Percentiles rank a stretch among this genome's conserved stretches.
These are phyloP conservation scores for Mentha longifolia DNA, from an alignment of 257 asterid species.

Conservation along the genomic window DNA sequence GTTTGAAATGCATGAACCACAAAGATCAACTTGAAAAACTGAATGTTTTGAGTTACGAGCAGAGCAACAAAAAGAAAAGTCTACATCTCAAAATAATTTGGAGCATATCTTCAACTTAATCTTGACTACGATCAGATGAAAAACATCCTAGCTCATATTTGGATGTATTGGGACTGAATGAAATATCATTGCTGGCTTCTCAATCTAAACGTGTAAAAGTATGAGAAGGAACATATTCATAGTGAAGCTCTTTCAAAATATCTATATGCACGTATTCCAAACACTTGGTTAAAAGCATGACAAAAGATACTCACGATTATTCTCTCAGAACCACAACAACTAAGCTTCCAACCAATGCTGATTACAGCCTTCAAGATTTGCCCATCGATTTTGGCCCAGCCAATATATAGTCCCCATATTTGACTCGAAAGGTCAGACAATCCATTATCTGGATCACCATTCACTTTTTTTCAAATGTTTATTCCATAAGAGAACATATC, in stretches of 20 bases:
- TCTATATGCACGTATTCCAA: not conserved
- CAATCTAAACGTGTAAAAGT: not conserved
- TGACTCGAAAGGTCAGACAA: constrained; percentile 59
- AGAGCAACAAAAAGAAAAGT: not conserved
- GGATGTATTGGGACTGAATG: not conserved
- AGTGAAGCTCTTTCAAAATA: not conserved
- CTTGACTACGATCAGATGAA: constrained; percentile 10
- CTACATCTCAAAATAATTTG: not conserved
- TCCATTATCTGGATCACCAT: constrained; percentile 52
- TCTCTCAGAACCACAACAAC: constrained; percentile 44
- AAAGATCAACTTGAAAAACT: too few relatives aligned
- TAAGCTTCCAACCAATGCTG: constrained; percentile 66
- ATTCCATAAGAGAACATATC: not conserved
- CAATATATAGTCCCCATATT: constrained; percentile 74
- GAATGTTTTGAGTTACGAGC: not conserved
- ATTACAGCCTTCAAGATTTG: constrained; percentile 58
- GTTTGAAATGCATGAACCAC: too few relatives aligned
- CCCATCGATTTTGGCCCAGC: constrained; percentile 70
- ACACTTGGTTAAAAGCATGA: not conserved
- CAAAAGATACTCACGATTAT: constrained; percentile 58
- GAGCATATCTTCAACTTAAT: not conserved
- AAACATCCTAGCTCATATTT: not conserved
- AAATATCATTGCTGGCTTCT: not conserved
- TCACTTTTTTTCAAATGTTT: constrained; percentile 21
- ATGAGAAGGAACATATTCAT: not conserved